Evolutionary conservation across 805 yeast genomes (phyloP).

Genomic region (Yamadazyma nakazawae): DNA sequence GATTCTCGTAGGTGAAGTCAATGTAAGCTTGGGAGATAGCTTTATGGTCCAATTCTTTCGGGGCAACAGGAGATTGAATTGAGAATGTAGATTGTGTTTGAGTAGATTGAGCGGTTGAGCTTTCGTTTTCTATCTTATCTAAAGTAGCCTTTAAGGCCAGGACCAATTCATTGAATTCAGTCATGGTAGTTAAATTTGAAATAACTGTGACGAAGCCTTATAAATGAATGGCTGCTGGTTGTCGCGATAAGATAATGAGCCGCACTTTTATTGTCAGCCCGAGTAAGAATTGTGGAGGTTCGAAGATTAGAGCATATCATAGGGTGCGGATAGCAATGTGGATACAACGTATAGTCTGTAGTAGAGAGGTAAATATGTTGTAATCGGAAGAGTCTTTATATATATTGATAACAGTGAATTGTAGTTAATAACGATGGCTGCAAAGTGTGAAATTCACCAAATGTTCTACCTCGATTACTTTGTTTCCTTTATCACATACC

Average conservation of each 20-base stretch:
- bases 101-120: neutral
- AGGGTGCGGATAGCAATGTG: no score
- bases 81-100: neutral
- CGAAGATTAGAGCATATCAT: no score
- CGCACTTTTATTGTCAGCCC: neutral
- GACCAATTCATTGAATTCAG: conserved; percentile 13
- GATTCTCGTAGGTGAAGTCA: conserved; percentile 32
- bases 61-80: neutral
- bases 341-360: no score
- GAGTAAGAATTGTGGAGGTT: neutral
- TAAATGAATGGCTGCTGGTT: neutral
- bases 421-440: no score
- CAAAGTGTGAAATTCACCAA: neutral
- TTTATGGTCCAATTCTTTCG: conserved; percentile 4
- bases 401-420: no score
- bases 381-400: no score
- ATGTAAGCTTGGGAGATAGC: conserved; percentile 20
- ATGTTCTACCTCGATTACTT: no score
- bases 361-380: no score
- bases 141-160: conserved; percentile 13
- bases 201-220: neutral
- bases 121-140: conserved; percentile 5
- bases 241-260: conserved; percentile 1
- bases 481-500: no score
- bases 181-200: conserved; percentile 6